Conservation (phyloP, 805 yeast genomes). For the Cyberlindnera meyerae region DNA sequence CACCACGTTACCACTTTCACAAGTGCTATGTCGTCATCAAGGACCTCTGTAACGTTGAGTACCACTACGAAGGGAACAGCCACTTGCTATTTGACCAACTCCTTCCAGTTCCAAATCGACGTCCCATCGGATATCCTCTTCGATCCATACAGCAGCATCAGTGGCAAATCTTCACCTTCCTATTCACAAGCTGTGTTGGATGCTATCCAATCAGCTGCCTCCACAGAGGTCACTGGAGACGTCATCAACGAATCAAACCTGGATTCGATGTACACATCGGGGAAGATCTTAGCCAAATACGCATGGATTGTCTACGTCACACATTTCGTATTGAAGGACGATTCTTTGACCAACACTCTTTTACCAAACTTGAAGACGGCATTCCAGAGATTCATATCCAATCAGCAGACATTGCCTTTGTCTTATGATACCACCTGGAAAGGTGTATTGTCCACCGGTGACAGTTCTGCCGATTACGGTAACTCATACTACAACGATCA, state of each 20-base stretch:
- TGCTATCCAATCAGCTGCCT: slow-evolving; percentile 32
- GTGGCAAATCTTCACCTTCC: slow-evolving; percentile 20
- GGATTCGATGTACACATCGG: slow-evolving; percentile 88
- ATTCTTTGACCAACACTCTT: slow-evolving; percentile 42
- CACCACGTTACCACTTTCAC: slow-evolving; percentile 51
- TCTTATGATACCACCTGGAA: slow-evolving; percentile 76
- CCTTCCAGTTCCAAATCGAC: slow-evolving; percentile 36
- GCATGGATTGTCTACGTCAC: slow-evolving; percentile 79
- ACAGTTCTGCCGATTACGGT: slow-evolving; percentile 60
- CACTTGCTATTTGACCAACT: slow-evolving; percentile 39
- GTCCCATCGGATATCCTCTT: slow-evolving; percentile 43
- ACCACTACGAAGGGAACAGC: slow-evolving; percentile 49
- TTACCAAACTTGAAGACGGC: slow-evolving; percentile 62
- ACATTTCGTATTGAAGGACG: slow-evolving; percentile 58
- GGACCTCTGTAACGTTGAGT: slow-evolving; percentile 36
- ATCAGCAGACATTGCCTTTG: slow-evolving; percentile 68
- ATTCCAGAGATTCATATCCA: slow-evolving; percentile 59
- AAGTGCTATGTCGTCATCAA: slow-evolving; percentile 23
- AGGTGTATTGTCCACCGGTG: slow-evolving; percentile 70
- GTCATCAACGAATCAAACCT: slow-evolving; percentile 46
- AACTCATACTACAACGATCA: slow-evolving; percentile 70
- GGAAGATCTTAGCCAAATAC: slow-evolving; percentile 83
- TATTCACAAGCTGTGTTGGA: slow-evolving; percentile 29
- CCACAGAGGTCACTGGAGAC: slow-evolving; percentile 31
- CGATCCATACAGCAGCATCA: slow-evolving; percentile 36